Evolutionary conservation across 148 eudicot genomes (phyloP).

Genomic region (Pharnaceum exiguum): DNA sequence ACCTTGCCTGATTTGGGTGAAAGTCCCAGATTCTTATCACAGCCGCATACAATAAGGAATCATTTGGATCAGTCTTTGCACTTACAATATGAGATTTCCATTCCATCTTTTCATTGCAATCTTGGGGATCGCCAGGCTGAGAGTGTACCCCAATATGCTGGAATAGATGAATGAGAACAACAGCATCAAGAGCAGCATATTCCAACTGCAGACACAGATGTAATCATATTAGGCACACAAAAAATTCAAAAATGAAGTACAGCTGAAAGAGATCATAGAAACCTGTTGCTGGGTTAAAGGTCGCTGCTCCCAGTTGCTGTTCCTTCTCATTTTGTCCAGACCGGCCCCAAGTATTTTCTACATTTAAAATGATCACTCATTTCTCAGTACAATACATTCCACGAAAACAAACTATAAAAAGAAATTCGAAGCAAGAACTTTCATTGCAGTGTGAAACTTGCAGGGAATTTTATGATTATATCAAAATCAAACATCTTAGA

Average conservation of each 20-base stretch:
- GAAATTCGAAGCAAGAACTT: too few species aligned
- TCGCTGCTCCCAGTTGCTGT: slow-evolving; percentile 94
- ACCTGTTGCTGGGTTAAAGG: slow-evolving; percentile 84
- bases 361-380: slow-evolving; percentile 5
- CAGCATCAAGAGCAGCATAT: slow-evolving; percentile 98
- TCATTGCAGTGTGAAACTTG: too few species aligned
- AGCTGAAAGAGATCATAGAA: slow-evolving; percentile 12
- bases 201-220: slow-evolving; percentile 51
- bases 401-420: not conserved
- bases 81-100: slow-evolving; percentile 95
- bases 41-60: slow-evolving; percentile 5
- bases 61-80: slow-evolving; percentile 16
- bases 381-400: slow-evolving; percentile 1
- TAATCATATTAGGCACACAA: slow-evolving; percentile 6
- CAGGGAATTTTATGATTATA: not conserved
- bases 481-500: not conserved
- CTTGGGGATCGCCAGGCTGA: slow-evolving; percentile 38
- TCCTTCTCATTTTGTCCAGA: slow-evolving; percentile 88
- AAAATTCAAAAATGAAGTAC: not conserved
- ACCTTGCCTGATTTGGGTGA: slow-evolving; percentile 21
- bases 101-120: slow-evolving; percentile 49
- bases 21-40: slow-evolving; percentile 16
- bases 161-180: slow-evolving; percentile 88
- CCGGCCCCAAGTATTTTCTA: slow-evolving; percentile 90
- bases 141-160: slow-evolving; percentile 49